Percentiles rank a stretch among this genome's conserved stretches.
Evolutionary conservation across 139 green algal genomes (phyloP).

Genomic region (Tetradesmus obliquus): DNA sequence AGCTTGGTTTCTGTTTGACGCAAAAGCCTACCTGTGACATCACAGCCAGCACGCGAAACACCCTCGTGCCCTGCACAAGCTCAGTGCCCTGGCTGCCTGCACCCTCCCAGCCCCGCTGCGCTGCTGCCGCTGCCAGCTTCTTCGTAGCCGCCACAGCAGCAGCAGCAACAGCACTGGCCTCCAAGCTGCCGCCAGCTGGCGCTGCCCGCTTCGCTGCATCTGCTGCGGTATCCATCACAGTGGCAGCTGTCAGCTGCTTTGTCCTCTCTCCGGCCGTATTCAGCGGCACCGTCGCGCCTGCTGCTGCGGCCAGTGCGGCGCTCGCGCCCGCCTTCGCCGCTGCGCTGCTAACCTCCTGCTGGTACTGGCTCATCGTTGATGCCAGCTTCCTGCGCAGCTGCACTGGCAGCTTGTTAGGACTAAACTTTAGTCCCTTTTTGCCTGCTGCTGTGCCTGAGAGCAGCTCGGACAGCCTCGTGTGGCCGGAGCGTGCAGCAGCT

Average conservation of each 20-base stretch:
- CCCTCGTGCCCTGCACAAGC: not conserved
- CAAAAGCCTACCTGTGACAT: constrained; percentile 25
- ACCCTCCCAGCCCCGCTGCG: constrained; percentile 23
- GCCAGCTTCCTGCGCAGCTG: not conserved
- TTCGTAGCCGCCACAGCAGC: not conserved
- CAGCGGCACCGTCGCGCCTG: not conserved
- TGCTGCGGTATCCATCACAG: not conserved
- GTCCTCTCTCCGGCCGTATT: not conserved
- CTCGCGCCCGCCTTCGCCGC: not conserved
- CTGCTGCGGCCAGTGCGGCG: not conserved
- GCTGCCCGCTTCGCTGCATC: not conserved
- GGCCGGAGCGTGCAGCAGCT: not conserved
- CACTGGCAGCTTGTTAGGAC: not conserved
- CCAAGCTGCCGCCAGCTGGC: not conserved
- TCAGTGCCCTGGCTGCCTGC: constrained; percentile 17
- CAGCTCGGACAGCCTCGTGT: not conserved
- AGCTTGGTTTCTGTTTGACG: no score
- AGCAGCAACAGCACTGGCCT: not conserved
- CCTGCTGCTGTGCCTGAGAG: not conserved
- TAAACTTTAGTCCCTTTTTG: not conserved
- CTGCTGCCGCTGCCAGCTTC: not conserved
- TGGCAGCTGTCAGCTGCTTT: not conserved
- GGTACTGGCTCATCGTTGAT: not conserved
- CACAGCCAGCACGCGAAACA: constrained; percentile 22
- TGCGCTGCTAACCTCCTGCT: not conserved